These are phyloP conservation scores for Suillus occidentalis DNA, from an alignment of 768 basidiomycete species.

Conservation along the genomic window DNA sequence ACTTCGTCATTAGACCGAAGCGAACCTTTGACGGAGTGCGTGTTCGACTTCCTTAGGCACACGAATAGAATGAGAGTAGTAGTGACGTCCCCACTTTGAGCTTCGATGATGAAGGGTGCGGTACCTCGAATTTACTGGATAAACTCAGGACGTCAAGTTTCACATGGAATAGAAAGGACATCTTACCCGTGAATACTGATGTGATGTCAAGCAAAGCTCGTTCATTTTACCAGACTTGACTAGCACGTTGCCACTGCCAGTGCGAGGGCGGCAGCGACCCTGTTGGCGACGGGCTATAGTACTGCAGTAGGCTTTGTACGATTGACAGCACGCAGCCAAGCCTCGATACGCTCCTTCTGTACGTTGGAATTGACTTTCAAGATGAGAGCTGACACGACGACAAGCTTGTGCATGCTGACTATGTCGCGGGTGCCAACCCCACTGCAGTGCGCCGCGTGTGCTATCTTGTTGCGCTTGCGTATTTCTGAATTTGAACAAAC, in stretches of 20 bases:
- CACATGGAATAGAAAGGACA: no score
- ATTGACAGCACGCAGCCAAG: slow-evolving; percentile 45
- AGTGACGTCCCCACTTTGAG: slow-evolving; percentile 50
- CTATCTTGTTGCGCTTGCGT: no score
- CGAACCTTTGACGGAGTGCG: no score
- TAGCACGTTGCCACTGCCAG: slow-evolving; percentile 52
- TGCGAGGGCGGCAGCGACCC: slow-evolving; percentile 68
- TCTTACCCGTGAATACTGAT: no score
- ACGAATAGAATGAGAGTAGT: background rate
- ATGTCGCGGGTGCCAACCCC: no score
- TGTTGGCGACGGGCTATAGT: slow-evolving; percentile 56
- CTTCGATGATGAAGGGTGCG: slow-evolving; percentile 57
- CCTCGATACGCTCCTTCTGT: slow-evolving; percentile 39
- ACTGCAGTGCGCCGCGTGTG: no score
- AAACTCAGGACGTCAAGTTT: slow-evolving; percentile 10
- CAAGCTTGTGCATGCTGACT: slow-evolving; percentile 63
- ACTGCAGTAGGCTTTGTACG: slow-evolving; percentile 53
- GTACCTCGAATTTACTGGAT: slow-evolving; percentile 15
- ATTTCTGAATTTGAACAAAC: no score
- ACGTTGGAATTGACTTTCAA: slow-evolving; percentile 61
- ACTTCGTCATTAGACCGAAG: no score
- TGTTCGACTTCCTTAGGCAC: slow-evolving; percentile 52
- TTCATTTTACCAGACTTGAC: slow-evolving; percentile 34
- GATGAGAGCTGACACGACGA: slow-evolving; percentile 49
- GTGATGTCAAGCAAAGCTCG: no score